These are phyloP conservation scores for Mortierella sp. DNA, from an alignment of 371 early-diverging fungal genomes.

Conservation along the genomic window DNA sequence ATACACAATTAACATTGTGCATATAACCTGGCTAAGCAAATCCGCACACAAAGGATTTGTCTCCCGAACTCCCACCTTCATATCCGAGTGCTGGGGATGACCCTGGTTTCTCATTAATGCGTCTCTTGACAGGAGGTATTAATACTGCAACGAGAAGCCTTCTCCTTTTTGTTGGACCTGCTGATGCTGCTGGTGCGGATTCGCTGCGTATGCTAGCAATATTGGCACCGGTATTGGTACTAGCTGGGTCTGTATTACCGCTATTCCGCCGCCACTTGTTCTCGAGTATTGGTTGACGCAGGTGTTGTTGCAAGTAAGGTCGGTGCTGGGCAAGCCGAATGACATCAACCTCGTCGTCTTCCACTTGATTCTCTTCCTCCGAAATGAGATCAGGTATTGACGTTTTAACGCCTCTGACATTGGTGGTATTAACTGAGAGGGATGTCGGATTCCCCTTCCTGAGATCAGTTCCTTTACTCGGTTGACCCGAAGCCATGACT, in stretches of 20 bases:
- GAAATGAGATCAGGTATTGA: slow-evolving; percentile 21
- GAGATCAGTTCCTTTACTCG: not conserved
- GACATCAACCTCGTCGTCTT: slow-evolving; percentile 11
- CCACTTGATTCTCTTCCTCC: slow-evolving; percentile 9
- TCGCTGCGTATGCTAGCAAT: not conserved
- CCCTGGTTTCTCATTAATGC: not conserved
- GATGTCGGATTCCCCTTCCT: not conserved
- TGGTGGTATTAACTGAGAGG: not conserved
- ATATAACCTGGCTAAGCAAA: not conserved
- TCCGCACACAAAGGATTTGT: not conserved
- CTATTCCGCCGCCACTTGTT: not conserved
- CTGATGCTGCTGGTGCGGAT: not conserved
- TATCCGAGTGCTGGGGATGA: not conserved
- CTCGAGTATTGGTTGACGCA: not conserved
- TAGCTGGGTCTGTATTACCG: not conserved
- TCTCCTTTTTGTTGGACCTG: slow-evolving; percentile 3
- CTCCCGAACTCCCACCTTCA: not conserved
- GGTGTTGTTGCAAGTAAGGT: slow-evolving; percentile 6
- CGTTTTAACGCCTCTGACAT: not conserved
- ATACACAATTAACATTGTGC: not conserved
- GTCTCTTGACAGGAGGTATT: slow-evolving; percentile 1
- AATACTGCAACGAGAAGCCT: slow-evolving; percentile 7
- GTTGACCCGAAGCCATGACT: slow-evolving; percentile 1
- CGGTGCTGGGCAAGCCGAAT: slow-evolving; percentile 16
- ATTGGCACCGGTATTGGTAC: not conserved